Conservation (phyloP, 1,284 basidiomycete species). For the Sporisorium iseilematis-ciliati region DNA sequence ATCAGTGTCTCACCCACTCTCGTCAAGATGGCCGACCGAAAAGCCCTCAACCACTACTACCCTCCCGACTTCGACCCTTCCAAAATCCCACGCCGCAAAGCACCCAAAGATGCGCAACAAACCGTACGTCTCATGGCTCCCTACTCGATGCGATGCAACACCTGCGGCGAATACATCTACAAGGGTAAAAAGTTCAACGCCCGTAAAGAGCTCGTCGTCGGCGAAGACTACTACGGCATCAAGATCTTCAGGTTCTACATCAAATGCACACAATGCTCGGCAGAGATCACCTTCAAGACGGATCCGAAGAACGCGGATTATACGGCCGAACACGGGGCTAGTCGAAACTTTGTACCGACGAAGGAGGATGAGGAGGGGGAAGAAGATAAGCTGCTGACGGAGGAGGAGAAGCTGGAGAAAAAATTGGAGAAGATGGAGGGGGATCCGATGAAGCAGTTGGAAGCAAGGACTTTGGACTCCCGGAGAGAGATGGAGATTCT, state of each 20-base stretch:
- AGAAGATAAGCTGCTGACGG: conserved; percentile 41
- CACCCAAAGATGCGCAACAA: conserved; percentile 91
- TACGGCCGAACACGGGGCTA: conserved; percentile 65
- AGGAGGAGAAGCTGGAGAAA: conserved; percentile 43
- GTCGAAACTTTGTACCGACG: conserved; percentile 66
- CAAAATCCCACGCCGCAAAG: conserved; percentile 89
- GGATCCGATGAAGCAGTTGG: conserved; percentile 96
- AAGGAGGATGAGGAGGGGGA: conserved; percentile 44
- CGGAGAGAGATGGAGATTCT: conserved; percentile 98
- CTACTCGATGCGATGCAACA: conserved; percentile 87
- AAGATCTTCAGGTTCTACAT: conserved; percentile 78
- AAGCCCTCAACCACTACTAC: conserved; percentile 71
- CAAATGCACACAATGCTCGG: conserved; percentile 74
- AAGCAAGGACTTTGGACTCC: conserved; percentile 89
- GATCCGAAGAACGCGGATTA: conserved; percentile 83
- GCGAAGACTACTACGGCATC: conserved; percentile 97
- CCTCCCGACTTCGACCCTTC: conserved; percentile 93
- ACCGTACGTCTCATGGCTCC: conserved; percentile 99
- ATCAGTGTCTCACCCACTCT: not conserved
- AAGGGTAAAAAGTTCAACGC: conserved; percentile 99
- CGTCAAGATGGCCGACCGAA: conserved; percentile 70
- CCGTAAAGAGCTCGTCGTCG: conserved; percentile 95
- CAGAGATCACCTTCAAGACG: conserved; percentile 99
- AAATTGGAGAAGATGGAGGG: conserved; percentile 73
- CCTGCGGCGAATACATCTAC: conserved; percentile 94